phyloP scores from a whole-genome alignment of 2,329 filamentous ascomycete genomes.

The Alternaria brassicicola region DNA sequence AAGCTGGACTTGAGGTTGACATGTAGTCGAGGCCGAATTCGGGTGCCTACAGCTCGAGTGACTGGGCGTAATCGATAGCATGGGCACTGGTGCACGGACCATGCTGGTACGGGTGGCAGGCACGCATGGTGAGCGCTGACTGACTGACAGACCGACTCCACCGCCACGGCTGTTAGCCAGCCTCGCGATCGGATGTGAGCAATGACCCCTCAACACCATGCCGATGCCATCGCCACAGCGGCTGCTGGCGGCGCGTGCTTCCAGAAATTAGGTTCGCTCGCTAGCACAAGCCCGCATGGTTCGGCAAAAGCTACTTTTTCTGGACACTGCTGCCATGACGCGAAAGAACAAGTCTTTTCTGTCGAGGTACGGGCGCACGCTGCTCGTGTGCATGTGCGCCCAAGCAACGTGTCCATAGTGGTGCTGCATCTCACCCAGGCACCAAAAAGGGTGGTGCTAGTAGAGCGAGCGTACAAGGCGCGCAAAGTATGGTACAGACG shows the following conservation, averaged over 20 bases:
- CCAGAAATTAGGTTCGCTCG: slow-evolving; percentile 25
- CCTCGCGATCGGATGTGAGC: slow-evolving; percentile 5
- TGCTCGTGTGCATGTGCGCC: slow-evolving; percentile 3
- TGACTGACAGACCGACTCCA: no score
- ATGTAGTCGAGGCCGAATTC: neutral
- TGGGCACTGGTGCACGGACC: neutral
- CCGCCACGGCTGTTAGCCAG: neutral
- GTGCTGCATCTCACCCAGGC: neutral
- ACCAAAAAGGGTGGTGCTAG: neutral
- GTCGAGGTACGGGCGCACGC: neutral
- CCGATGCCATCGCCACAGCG: slow-evolving; percentile 32
- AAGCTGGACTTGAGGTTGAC: neutral
- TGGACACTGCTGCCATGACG: slow-evolving; percentile 2
- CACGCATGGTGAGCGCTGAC: neutral
- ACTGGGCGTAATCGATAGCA: neutral
- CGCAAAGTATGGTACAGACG: slow-evolving; percentile 10
- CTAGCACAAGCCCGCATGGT: slow-evolving; percentile 25
- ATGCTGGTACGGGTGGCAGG: neutral
- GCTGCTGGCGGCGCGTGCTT: slow-evolving; percentile 24
- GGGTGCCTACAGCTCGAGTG: neutral
- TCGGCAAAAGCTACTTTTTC: slow-evolving; percentile 13
- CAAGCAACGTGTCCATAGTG: slow-evolving; percentile 11
- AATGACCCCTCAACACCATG: slow-evolving; percentile 41
- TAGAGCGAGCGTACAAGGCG: neutral
- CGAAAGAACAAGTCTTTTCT: neutral